Evolutionary conservation across 495 filamentous ascomycete species (phyloP), one percentile per base, ranked within the genome.

Genomic region (Aspergillus egyptiacus): DNA sequence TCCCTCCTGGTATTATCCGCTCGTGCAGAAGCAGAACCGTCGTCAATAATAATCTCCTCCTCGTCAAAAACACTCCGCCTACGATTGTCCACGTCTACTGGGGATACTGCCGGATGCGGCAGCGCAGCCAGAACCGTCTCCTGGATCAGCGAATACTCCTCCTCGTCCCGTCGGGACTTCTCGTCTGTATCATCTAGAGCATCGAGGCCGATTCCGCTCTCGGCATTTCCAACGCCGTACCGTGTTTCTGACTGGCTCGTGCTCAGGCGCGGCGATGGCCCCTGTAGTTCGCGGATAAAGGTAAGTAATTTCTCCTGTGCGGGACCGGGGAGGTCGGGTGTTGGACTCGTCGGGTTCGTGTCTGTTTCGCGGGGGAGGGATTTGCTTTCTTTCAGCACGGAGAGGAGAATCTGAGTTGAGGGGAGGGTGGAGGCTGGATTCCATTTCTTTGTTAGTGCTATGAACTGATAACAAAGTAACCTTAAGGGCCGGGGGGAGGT

Each of bases 311-410:
- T 41, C 13, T 37, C 32, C 32, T 54, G 56, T 6, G 43, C 22
- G 0, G 42, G 18, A 1, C 44, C 44, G 11, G 48, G 56, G 5
- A 30, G 18, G 20, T 55, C 45, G 6, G 56, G 55, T 0, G 33
- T 41, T 8, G 35, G 28, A 15, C 17, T 42, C 20, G 47, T 32
- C 9, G 37, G 24, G 31, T 33, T 8, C 4, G 40, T 40, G 34
- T 51, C 15, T 5, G 11, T 23, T 24, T 39, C 18, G 18, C 45
- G 56, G 28, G 56, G 56, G 22, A 50, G 47, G 20, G 47, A 42
- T 36, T 36, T 50, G 37, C 28, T 36, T 20, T 51, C 54, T 44
- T 46, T 36, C 28, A 49, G 31, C 25, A 32, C 38, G 19, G 47
- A 18, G 10, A 41, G 27, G 27, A 53, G 47, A 38, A 43, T 22